phyloP scores from a whole-genome alignment of 108 stramenopile species.

The Skeletonema menzelii region DNA sequence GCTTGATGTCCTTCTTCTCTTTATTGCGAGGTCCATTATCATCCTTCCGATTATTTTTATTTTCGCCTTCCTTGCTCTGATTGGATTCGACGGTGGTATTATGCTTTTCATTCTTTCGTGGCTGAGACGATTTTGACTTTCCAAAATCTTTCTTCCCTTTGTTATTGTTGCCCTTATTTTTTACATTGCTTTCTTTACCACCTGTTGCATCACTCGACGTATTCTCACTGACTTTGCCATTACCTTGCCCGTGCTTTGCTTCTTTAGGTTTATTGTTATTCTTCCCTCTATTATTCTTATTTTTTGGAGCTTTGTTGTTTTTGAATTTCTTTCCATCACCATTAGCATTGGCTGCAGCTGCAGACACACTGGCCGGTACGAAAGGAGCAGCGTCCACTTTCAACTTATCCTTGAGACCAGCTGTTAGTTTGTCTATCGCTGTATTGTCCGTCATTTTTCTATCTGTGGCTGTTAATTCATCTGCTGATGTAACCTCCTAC shows the following conservation, averaged over 20 bases:
- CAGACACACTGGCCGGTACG: background rate
- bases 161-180: background rate
- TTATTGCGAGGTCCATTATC: background rate
- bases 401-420: background rate
- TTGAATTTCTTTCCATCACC: background rate
- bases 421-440: background rate
- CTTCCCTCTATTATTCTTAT: background rate
- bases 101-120: background rate
- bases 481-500: too few relatives aligned
- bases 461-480: background rate
- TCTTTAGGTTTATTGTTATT: background rate
- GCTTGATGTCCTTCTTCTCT: background rate
- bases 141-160: background rate
- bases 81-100: background rate
- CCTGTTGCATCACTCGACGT: background rate
- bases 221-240: background rate
- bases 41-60: slow-evolving; percentile 3
- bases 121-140: background rate
- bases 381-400: slow-evolving; percentile 1
- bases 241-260: background rate
- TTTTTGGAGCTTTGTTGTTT: background rate
- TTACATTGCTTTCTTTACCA: background rate
- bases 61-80: background rate
- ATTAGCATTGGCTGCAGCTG: background rate
- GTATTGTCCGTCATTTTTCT: background rate